These are phyloP conservation scores for Arabidopsis lyrata DNA, from an alignment of 441 rosid species.

Conservation along the genomic window DNA sequence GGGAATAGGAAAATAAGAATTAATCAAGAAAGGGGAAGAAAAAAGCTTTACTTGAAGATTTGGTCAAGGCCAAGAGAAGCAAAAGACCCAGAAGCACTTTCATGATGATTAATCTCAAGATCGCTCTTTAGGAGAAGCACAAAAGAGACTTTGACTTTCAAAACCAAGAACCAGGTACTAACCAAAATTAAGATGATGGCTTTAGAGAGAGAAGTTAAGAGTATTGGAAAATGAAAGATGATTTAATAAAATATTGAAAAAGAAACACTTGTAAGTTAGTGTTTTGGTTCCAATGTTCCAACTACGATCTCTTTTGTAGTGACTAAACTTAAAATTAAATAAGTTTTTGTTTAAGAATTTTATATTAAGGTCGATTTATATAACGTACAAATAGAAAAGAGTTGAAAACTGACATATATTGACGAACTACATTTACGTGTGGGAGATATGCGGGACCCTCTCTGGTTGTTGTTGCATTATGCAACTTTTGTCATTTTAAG, in stretches of 20 bases:
- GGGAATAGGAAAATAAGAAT: conserved; percentile 4
- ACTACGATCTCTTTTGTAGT: background rate
- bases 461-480: conserved; percentile 9
- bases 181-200: conserved; percentile 33
- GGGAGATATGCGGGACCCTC: conserved; percentile 28
- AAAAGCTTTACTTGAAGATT: conserved; percentile 66
- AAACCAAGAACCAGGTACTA: conserved; percentile 8
- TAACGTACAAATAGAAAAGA: conserved; percentile 34
- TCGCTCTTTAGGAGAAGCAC: conserved; percentile 23
- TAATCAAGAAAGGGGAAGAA: background rate
- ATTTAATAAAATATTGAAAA: background rate
- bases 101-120: conserved; percentile 52
- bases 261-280: conserved; percentile 21
- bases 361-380: conserved; percentile 4
- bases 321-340: conserved; percentile 7
- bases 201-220: background rate
- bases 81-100: conserved; percentile 50
- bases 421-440: conserved; percentile 28
- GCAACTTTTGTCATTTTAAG: conserved; percentile 9
- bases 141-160: conserved; percentile 17
- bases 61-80: conserved; percentile 65
- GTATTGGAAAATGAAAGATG: conserved; percentile 30
- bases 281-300: conserved; percentile 33
- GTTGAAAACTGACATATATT: conserved; percentile 14
- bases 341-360: background rate